Base-by-base conservation (phyloP, 2,329 filamentous ascomycete species). In the Penicillium italicum region DNA sequence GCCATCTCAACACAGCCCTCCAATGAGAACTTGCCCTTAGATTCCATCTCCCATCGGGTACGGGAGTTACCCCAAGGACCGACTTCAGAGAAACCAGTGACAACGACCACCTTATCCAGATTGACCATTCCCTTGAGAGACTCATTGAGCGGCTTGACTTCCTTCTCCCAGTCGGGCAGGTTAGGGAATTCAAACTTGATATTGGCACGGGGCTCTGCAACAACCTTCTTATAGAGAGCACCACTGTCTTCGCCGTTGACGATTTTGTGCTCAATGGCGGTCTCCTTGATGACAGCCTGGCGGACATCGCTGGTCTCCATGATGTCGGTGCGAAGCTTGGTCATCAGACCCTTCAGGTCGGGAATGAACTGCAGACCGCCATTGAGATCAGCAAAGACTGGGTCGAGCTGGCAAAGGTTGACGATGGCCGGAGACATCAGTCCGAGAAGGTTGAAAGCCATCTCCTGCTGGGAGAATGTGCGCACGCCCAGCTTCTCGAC, bases 1-100 rank as follows among this genome's bases (percentile, higher is more conserved):
- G 94, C 92, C 94, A 99, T 99, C 77, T 99, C 94, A 58, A 99
- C 88, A 69, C 94, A 97, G 30, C 94, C 94, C 76, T 99, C 95
- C 14, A 99, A 85, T 9, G 94, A 97, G 79, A 99, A 99, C 70
- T 96, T 85, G 71, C 94, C 94, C 64, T 92, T 87, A 1, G 94
- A 92, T 75, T 99, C 94, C 93, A 99, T 99, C 80, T 99, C 94
- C 94, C 94, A 99, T 60, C 94, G 87, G 43, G 94, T 99, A 68
- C 94, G 87, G 3, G 94, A 93, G 80, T 97, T 99, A 80, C 94
- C 94, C 95, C 94, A 99, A 8, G 94, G 94, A 16, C 78, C 72
- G 47, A 72, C 69, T 59, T 99, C 94, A 52, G 94, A 85, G 71
- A 99, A 99, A 73, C 94, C 94, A 58, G 94, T 96, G 58, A 99